Conservation (phyloP, 177 flowering plant genomes). For the Vitis hybrid region DNA sequence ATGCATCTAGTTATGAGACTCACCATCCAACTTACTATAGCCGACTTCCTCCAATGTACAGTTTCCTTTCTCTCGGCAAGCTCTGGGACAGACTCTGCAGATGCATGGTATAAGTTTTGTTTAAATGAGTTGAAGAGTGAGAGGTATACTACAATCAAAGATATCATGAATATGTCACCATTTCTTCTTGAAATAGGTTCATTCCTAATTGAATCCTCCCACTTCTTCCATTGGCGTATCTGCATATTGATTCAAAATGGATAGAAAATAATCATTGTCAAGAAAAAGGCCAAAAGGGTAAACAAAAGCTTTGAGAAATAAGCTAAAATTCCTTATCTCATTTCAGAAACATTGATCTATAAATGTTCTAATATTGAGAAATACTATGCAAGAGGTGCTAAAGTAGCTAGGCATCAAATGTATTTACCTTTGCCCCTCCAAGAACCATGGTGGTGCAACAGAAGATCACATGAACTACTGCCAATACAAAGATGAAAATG, state of each 20-base stretch:
- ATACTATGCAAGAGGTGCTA: too few relatives aligned
- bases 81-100: background rate
- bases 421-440: slow-evolving; percentile 67
- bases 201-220: slow-evolving; percentile 56
- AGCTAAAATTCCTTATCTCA: too few relatives aligned
- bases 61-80: slow-evolving; percentile 18
- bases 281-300: background rate
- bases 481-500: slow-evolving; percentile 74
- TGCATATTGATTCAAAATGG: slow-evolving; percentile 10
- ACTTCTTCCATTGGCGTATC: slow-evolving; percentile 68
- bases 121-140: slow-evolving; percentile 5
- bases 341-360: too few relatives aligned
- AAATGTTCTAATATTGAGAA: too few relatives aligned
- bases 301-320: background rate
- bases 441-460: slow-evolving; percentile 62
- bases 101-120: slow-evolving; percentile 12
- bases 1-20: slow-evolving; percentile 12
- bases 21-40: slow-evolving; percentile 42
- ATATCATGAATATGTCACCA: background rate
- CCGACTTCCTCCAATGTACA: slow-evolving; percentile 36
- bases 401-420: too few relatives aligned
- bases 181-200: background rate
- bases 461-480: slow-evolving; percentile 64
- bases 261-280: background rate
- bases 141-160: background rate